Conservation (phyloP, 75 land plant species). For the Pinus tabuliformis region DNA sequence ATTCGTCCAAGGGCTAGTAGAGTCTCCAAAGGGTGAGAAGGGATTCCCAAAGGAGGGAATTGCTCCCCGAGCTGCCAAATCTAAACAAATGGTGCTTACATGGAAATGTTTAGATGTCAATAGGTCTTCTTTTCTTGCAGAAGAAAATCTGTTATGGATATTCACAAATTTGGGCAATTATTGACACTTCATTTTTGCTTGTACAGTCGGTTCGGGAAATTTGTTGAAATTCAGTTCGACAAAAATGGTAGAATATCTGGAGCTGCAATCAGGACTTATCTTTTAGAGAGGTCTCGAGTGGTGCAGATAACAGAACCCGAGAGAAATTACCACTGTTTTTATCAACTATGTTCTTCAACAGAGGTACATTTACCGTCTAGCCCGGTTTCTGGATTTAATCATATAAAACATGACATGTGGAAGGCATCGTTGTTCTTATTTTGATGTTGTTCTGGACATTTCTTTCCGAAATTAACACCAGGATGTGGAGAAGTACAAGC, state of each 20-base stretch:
- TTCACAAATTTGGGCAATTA: background rate
- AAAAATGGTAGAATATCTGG: constrained; percentile 70
- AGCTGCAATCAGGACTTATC: constrained; percentile 68
- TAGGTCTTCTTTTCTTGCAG: background rate
- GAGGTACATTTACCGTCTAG: constrained; percentile 22
- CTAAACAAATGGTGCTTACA: background rate
- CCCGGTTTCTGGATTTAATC: background rate
- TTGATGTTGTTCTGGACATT: constrained; percentile 3
- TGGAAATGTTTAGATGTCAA: background rate
- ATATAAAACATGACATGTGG: background rate
- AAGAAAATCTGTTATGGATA: background rate
- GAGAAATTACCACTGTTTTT: constrained; percentile 76
- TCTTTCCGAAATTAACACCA: constrained; percentile 9
- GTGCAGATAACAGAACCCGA: constrained; percentile 67
- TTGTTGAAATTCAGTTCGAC: constrained; percentile 93
- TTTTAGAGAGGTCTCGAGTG: constrained; percentile 74
- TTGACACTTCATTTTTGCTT: background rate
- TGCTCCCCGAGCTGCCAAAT: too few species aligned
- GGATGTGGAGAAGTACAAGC: constrained; percentile 91
- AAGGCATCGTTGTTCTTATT: background rate
- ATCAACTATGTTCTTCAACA: constrained; percentile 68
- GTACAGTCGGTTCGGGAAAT: constrained; percentile 94
- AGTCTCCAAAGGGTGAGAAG: too few species aligned
- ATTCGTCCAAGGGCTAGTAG: too few species aligned
- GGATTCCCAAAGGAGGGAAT: too few species aligned